A percentile compares a stretch with the other conserved stretches of the same genome.
Conservation (phyloP, 2,329 filamentous ascomycete genomes). For the Clonostachys sp. region DNA sequence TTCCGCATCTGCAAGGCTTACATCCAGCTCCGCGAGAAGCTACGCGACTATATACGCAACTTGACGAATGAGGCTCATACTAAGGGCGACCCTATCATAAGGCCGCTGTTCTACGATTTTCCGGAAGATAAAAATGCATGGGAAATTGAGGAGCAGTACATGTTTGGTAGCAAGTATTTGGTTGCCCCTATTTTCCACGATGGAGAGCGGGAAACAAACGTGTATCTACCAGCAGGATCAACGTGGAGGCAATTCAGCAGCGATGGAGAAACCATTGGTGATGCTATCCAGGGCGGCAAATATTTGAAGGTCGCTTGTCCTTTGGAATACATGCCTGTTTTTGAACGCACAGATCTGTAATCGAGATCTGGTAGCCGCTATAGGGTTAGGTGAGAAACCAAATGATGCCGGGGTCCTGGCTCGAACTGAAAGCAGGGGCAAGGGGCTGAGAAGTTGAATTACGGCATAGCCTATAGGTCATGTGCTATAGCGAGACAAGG, state of each 20-base stretch:
- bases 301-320: constrained; percentile 6
- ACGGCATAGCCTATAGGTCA: too few relatives aligned
- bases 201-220: constrained; percentile 32
- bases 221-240: constrained; percentile 45
- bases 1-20: constrained; percentile 58
- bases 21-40: constrained; percentile 49
- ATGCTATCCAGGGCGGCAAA: constrained; percentile 5
- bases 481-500: too few relatives aligned
- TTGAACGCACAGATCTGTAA: neutral
- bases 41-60: constrained; percentile 51
- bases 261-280: neutral
- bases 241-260: constrained; percentile 7
- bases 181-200: constrained; percentile 50
- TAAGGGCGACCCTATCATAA: constrained; percentile 56
- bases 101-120: constrained; percentile 61
- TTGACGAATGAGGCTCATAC: constrained; percentile 58
- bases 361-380: too few relatives aligned
- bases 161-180: constrained; percentile 56
- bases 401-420: too few relatives aligned
- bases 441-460: too few relatives aligned
- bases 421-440: too few relatives aligned
- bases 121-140: constrained; percentile 47
- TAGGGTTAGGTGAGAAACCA: too few relatives aligned
- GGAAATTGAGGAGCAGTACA: constrained; percentile 57
- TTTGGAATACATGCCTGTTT: constrained; percentile 10